phyloP scores from a whole-genome alignment of 345 rosid genomes.

The Eucalyptus curtisii region DNA sequence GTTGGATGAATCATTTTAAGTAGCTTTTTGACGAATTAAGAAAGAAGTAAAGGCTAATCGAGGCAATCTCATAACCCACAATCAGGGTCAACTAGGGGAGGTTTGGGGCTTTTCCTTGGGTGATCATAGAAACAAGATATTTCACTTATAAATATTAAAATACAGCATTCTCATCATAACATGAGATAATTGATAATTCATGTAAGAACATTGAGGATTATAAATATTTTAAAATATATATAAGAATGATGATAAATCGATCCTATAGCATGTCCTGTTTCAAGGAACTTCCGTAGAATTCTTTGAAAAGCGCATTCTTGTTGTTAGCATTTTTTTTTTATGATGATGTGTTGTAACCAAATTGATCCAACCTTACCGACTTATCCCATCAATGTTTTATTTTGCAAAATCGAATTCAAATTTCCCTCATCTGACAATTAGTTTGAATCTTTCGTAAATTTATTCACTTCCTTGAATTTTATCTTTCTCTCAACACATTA shows the following conservation, averaged over 20 bases:
- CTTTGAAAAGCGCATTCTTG: not conserved
- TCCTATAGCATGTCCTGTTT: not conserved
- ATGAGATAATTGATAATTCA: fast-evolving
- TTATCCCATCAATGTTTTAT: not conserved
- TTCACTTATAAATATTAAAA: too few species aligned
- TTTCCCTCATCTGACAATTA: not conserved
- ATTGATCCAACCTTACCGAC: not conserved
- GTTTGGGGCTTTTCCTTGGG: not conserved
- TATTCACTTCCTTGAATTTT: not conserved
- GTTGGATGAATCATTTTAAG: not conserved
- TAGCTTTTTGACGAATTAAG: too few species aligned
- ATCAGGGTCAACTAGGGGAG: not conserved
- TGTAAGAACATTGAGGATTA: not conserved
- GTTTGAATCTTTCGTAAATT: not conserved
- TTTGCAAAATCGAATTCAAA: not conserved
- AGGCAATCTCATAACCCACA: too few species aligned
- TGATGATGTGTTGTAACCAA: not conserved
- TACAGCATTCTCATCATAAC: not conserved
- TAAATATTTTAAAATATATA: too few species aligned
- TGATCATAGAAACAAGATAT: too few species aligned
- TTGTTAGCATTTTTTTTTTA: not conserved
- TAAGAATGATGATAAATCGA: not conserved
- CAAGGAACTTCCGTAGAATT: not conserved
- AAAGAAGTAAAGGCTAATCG: too few species aligned
- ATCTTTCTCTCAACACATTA: not conserved